phyloP scores from a whole-genome alignment of 2,329 filamentous ascomycete species.

The Nemania diffusa region DNA sequence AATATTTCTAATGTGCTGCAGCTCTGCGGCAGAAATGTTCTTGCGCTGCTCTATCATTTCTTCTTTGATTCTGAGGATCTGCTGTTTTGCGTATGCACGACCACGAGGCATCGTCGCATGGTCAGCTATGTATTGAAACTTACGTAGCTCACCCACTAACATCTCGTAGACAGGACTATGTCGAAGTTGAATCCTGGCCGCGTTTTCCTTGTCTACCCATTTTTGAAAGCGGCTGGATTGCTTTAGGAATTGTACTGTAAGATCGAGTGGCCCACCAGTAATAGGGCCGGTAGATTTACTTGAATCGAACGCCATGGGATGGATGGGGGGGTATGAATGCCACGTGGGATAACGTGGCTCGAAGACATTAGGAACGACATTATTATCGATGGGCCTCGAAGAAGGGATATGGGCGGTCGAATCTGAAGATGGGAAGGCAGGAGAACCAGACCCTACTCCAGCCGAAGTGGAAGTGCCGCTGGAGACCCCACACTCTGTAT shows the following conservation, averaged over 20 bases:
- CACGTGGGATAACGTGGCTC: slow-evolving; percentile 28
- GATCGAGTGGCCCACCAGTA: slow-evolving; percentile 1
- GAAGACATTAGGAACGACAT: slow-evolving; percentile 7
- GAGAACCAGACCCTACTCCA: slow-evolving; percentile 7
- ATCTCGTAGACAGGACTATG: slow-evolving; percentile 19
- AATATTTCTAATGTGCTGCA: slow-evolving; percentile 34
- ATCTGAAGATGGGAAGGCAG: slow-evolving; percentile 18
- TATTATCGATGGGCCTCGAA: slow-evolving; percentile 14
- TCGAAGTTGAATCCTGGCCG: slow-evolving; percentile 27
- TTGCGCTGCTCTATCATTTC: slow-evolving; percentile 8
- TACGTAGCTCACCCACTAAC: slow-evolving; percentile 19
- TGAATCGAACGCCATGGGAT: slow-evolving; percentile 24
- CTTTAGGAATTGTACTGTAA: slow-evolving; percentile 30
- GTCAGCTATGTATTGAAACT: slow-evolving; percentile 17
- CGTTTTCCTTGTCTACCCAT: slow-evolving; percentile 34
- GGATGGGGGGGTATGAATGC: slow-evolving; percentile 30
- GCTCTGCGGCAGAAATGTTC: slow-evolving; percentile 22
- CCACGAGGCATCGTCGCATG: slow-evolving; percentile 4
- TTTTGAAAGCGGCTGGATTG: slow-evolving; percentile 35
- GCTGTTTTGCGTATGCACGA: slow-evolving; percentile 22
- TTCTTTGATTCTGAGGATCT: slow-evolving; percentile 11
- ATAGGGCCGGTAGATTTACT: neutral
- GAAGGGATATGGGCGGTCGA: neutral
- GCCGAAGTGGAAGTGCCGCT: neutral
- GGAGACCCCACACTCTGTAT: slow-evolving; percentile 4